phyloP scores from a whole-genome alignment of 306 rosid species.

The Lablab purpureus region DNA sequence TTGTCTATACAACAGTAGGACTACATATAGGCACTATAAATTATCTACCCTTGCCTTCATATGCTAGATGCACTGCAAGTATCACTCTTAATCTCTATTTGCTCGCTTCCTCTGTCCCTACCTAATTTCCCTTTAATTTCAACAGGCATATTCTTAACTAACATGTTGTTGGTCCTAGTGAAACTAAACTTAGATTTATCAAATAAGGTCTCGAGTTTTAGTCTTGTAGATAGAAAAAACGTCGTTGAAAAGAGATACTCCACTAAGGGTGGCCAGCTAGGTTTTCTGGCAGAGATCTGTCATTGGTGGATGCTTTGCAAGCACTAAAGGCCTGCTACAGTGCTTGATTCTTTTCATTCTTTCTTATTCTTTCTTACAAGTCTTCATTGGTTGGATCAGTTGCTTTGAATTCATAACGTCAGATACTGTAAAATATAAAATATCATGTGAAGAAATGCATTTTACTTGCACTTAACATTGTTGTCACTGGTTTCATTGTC shows the following conservation, averaged over 20 bases:
- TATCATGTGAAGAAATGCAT: constrained; percentile 8
- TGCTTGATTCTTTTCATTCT: constrained; percentile 24
- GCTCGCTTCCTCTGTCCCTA: neutral
- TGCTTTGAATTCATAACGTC: constrained; percentile 27
- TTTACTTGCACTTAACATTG: constrained; percentile 27
- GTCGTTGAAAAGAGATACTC: no score
- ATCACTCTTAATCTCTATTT: neutral
- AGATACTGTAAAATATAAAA: constrained; percentile 1
- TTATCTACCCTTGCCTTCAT: neutral
- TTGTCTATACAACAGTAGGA: neutral
- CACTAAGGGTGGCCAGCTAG: no score
- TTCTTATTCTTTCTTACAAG: neutral
- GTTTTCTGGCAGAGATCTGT: neutral
- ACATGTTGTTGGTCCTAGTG: neutral
- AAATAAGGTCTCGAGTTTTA: neutral
- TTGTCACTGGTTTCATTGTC: neutral
- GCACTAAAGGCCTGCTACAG: neutral
- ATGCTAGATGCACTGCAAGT: neutral
- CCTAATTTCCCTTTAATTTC: neutral
- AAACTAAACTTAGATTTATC: no score
- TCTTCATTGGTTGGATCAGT: constrained; percentile 16
- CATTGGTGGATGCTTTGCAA: neutral
- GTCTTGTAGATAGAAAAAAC: neutral
- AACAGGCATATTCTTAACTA: neutral
- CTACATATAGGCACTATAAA: neutral